These are phyloP conservation scores for Paspalum notatum DNA, from an alignment of 176 grass and related monocot species.

Conservation along the genomic window DNA sequence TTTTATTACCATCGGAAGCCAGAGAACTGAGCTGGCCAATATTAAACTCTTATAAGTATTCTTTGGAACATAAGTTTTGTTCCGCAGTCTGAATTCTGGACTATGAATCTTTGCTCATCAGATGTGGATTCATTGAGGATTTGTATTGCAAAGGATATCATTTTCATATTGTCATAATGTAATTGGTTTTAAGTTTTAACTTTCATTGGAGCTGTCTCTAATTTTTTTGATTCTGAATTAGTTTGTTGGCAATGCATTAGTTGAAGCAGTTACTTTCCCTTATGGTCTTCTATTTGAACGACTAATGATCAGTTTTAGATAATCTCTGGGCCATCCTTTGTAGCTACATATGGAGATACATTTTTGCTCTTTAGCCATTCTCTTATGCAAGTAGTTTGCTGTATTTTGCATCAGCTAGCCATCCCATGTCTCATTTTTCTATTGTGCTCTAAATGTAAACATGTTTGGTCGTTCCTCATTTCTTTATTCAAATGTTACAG, in stretches of 20 bases:
- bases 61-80: not conserved
- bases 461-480: not conserved
- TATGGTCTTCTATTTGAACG: not conserved
- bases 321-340: not conserved
- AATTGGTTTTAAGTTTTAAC: not conserved
- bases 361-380: not conserved
- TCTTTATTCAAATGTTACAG: constrained; percentile 35
- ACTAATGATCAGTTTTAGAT: not conserved
- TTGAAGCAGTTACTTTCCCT: not conserved
- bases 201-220: not conserved
- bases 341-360: not conserved
- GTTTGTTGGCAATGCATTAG: not conserved
- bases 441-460: not conserved
- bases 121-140: not conserved
- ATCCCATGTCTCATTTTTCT: not conserved
- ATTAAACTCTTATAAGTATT: too few relatives aligned
- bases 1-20: not conserved
- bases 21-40: not conserved
- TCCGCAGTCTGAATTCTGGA: not conserved
- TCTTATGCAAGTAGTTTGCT: constrained; percentile 1
- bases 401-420: not conserved
- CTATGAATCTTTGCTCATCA: not conserved
- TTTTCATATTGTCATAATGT: not conserved
- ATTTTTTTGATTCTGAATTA: not conserved
- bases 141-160: not conserved